phyloP scores from a whole-genome alignment of 257 asterid species.

The Solanum bulbocastanum region DNA sequence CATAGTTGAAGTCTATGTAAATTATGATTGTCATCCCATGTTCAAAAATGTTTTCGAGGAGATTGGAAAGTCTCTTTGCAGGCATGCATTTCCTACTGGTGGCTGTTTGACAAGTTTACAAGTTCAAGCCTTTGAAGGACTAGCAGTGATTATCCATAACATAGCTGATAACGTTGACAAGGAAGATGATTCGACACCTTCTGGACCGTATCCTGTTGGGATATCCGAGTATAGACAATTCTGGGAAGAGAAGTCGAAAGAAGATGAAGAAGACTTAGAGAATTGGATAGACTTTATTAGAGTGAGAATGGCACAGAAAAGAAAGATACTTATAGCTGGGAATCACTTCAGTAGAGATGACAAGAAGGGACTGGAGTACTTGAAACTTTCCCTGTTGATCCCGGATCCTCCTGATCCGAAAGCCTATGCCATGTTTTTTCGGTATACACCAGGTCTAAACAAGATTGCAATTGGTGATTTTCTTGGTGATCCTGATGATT shows the following conservation, averaged over 20 bases:
- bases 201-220: conserved; percentile 65
- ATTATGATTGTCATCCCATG: conserved; percentile 76
- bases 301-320: conserved; percentile 62
- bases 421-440: conserved; percentile 60
- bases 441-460: conserved; percentile 63
- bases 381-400: conserved; percentile 43
- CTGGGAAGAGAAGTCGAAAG: conserved; percentile 69
- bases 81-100: conserved; percentile 75
- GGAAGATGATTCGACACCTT: conserved; percentile 52
- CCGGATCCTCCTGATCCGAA: conserved; percentile 71
- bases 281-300: conserved; percentile 63
- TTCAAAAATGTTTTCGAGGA: conserved; percentile 76
- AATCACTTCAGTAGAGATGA: conserved; percentile 74
- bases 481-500: conserved; percentile 79
- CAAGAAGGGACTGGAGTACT: conserved; percentile 70
- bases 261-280: conserved; percentile 26
- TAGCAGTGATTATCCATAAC: conserved; percentile 50
- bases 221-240: conserved; percentile 52
- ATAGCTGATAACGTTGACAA: conserved; percentile 75
- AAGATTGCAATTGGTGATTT: conserved; percentile 67
- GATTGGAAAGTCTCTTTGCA: conserved; percentile 61
- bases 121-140: conserved; percentile 83
- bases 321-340: conserved; percentile 70
- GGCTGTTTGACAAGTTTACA: conserved; percentile 49
- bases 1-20: conserved; percentile 56